A percentile compares a stretch with the other conserved stretches of the same genome.
Evolutionary conservation across 805 yeast genomes (phyloP).

Genomic region (Candida ovalis): DNA sequence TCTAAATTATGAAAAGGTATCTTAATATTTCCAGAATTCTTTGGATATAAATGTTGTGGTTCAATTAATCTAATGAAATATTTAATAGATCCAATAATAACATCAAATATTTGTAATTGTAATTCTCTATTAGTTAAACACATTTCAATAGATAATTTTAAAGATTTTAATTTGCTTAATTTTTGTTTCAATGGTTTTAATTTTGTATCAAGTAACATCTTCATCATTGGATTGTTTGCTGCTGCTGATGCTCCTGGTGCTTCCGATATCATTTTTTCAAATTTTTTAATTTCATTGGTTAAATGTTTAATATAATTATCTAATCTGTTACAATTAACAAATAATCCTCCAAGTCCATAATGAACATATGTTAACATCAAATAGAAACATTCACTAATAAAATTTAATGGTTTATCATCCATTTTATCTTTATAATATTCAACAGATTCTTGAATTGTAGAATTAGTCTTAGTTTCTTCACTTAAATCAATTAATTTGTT

Average conservation of each 20-base stretch:
- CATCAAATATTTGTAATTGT: conserved; percentile 70
- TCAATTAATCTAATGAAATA: conserved; percentile 72
- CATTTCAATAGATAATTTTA: conserved; percentile 57
- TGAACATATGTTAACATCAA: conserved; percentile 75
- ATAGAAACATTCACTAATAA: conserved; percentile 88
- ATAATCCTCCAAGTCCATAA: conserved; percentile 84
- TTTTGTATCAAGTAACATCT: conserved; percentile 25
- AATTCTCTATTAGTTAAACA: conserved; percentile 53
- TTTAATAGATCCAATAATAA: conserved; percentile 69
- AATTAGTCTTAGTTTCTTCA: conserved; percentile 81
- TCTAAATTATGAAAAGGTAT: conserved; percentile 60
- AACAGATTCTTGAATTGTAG: conserved; percentile 68
- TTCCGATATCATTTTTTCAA: conserved; percentile 37
- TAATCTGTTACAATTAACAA: conserved; percentile 52
- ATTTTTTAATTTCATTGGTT: conserved; percentile 49
- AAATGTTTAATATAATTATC: conserved; percentile 45
- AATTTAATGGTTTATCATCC: conserved; percentile 48
- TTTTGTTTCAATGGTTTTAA: conserved; percentile 32
- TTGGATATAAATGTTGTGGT: conserved; percentile 64
- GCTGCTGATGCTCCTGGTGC: conserved; percentile 9
- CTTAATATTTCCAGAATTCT: conserved; percentile 32
- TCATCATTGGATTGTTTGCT: conserved; percentile 26
- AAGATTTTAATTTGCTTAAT: conserved; percentile 36
- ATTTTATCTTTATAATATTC: conserved; percentile 45
- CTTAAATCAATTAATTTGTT: conserved; percentile 54